Evolutionary conservation across 2,329 filamentous ascomycete genomes (phyloP), one percentile per base, ranked within the genome.

Genomic region (Ascochyta rabiei): DNA sequence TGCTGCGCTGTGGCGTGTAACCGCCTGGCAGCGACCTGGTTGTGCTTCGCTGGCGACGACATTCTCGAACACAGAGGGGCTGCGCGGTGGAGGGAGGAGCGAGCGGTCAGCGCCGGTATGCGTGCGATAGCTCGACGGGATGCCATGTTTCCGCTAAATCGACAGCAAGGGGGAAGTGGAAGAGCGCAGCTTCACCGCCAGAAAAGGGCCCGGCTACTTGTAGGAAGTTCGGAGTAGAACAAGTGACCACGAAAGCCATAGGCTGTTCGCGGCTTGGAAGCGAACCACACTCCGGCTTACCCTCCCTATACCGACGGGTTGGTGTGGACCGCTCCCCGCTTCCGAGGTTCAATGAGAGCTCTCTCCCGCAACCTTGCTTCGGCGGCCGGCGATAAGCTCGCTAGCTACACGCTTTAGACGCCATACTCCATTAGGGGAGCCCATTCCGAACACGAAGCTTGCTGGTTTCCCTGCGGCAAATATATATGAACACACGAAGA

Each of bases 1-100:
- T 84, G 82, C 52, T 77, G 75, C 8, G 80, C 78, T 6, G 84
- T 86, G 46, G 81, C 81, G 71, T 87, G 83, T 35, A 87, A 72
- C 58, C 78, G 74, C 53, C 79, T 68, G 21, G 75, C 69, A 34
- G 78, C 78, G 19, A 73, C 74, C 57, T 75, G 75, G 67, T 64
- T 76, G 34, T 69, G 68, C 53, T 63, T 69, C 45, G 65, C 63
- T 34, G 72, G 68, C 9, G 65, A 64, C 57, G 77, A 73, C 73
- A 77, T 78, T 71, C 69, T 76, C 60, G 70, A 53, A 54, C 68
- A 67, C 53, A 76, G 61, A 33, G 71, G 66, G 53, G 76, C 64
- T 55, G 69, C 59, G 53, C 75, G 70, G 48, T 72, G 65, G 40
- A 72, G 60, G 16, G 76, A 70, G 13, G 66, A 62, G 56, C 75